phyloP scores from a whole-genome alignment of 441 rosid genomes.

The Theobroma grandiflorum region DNA sequence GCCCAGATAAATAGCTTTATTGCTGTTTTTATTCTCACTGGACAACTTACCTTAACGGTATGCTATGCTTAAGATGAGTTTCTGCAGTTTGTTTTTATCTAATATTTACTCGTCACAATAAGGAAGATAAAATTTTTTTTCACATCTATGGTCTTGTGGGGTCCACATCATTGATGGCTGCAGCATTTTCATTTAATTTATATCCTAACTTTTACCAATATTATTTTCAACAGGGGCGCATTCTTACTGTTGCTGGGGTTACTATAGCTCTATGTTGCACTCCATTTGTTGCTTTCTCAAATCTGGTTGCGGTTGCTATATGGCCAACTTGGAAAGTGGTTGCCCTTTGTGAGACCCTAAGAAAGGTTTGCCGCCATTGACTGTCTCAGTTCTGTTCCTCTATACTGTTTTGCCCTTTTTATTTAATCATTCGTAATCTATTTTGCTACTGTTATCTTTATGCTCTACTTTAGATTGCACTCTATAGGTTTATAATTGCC shows the following conservation, averaged over 20 bases:
- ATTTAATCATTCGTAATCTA: background rate
- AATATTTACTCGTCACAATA: background rate
- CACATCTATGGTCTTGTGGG: background rate
- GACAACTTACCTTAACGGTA: constrained; percentile 94
- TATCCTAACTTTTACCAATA: background rate
- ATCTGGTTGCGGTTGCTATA: constrained; percentile 63
- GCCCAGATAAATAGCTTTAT: constrained; percentile 96
- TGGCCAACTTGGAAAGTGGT: constrained; percentile 76
- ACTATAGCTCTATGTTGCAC: constrained; percentile 67
- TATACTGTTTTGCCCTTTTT: background rate
- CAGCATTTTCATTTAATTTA: background rate
- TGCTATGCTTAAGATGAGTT: constrained; percentile 23
- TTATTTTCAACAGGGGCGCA: constrained; percentile 53
- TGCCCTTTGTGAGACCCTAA: constrained; percentile 70
- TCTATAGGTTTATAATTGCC: background rate
- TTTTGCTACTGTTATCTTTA: background rate
- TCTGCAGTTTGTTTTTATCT: constrained; percentile 8
- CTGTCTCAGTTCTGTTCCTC: background rate
- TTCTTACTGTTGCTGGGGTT: constrained; percentile 74
- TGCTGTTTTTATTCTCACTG: constrained; percentile 89
- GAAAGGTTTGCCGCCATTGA: constrained; percentile 54
- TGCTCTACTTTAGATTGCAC: background rate
- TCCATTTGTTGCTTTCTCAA: constrained; percentile 64
- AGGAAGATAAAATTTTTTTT: background rate
- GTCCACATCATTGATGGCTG: background rate